Conservation (phyloP, 2,329 filamentous ascomycete genomes). For the Fusarium sp. region DNA sequence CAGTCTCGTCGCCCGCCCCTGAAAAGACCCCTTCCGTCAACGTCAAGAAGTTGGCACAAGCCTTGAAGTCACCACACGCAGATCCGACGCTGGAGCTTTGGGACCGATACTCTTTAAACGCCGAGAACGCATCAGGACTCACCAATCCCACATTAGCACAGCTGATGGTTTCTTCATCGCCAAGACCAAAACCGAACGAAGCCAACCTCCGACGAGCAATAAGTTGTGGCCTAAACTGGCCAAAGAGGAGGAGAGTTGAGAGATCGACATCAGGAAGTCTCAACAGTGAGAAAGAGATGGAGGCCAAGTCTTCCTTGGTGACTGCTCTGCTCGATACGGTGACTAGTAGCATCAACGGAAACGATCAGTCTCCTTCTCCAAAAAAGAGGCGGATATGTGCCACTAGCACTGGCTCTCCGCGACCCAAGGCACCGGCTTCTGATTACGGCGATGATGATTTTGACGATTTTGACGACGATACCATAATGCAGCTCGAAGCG, state of each 20-base stretch:
- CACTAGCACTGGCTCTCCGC: constrained; percentile 40
- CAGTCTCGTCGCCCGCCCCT: constrained; percentile 72
- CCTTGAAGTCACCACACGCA: constrained; percentile 74
- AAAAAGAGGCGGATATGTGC: constrained; percentile 51
- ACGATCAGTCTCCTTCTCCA: constrained; percentile 58
- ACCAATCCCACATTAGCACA: constrained; percentile 71
- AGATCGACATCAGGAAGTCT: constrained; percentile 54
- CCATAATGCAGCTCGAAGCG: constrained; percentile 66
- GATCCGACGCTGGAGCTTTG: constrained; percentile 82
- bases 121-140: constrained; percentile 58
- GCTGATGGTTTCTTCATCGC: constrained; percentile 77
- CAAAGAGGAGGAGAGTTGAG: constrained; percentile 74
- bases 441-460: constrained; percentile 69
- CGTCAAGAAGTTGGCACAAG: constrained; percentile 67
- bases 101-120: constrained; percentile 75
- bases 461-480: constrained; percentile 72
- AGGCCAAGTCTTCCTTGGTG: constrained; percentile 67
- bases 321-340: constrained; percentile 76
- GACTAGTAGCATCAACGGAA: constrained; percentile 62
- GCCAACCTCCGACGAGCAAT: constrained; percentile 69
- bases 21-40: constrained; percentile 65
- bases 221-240: constrained; percentile 78
- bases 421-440: constrained; percentile 23
- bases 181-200: constrained; percentile 64
- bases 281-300: constrained; percentile 53